A percentile compares a stretch with the other conserved stretches of the same genome.
phyloP scores from a whole-genome alignment of 345 rosid genomes.

The Trapa bicornis region DNA sequence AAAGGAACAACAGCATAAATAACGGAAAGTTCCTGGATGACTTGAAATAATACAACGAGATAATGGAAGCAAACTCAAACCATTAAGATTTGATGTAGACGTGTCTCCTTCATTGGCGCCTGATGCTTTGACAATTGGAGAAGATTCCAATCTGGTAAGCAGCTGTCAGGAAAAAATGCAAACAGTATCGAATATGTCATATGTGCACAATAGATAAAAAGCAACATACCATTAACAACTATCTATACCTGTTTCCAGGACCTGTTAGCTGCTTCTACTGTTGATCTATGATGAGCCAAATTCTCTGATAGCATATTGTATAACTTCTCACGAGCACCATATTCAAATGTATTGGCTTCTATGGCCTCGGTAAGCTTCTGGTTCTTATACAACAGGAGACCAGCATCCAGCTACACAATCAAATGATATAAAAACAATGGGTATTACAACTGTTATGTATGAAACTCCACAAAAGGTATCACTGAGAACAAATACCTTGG shows the following conservation, averaged over 20 bases:
- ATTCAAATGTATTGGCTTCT: constrained; percentile 75
- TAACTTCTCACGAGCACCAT: constrained; percentile 47
- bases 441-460: not conserved
- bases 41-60: not conserved
- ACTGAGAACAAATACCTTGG: not conserved
- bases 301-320: constrained; percentile 41
- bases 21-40: not conserved
- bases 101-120: not conserved
- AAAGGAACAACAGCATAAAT: not conserved
- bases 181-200: not conserved
- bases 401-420: constrained; percentile 49
- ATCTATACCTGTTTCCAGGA: constrained; percentile 64
- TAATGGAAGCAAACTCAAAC: constrained; percentile 2
- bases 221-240: constrained; percentile 2
- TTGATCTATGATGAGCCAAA: constrained; percentile 43
- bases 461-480: not conserved
- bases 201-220: constrained; percentile 5
- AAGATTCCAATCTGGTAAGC: not conserved
- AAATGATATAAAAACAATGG: not conserved
- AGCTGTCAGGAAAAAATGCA: constrained; percentile 4
- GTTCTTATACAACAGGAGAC: constrained; percentile 78
- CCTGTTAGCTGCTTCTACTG: constrained; percentile 42
- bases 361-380: constrained; percentile 72
- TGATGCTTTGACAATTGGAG: not conserved
- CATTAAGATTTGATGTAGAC: not conserved